Conservation (phyloP, 306 rosid genomes). For the Hippophae gyantsensis region DNA sequence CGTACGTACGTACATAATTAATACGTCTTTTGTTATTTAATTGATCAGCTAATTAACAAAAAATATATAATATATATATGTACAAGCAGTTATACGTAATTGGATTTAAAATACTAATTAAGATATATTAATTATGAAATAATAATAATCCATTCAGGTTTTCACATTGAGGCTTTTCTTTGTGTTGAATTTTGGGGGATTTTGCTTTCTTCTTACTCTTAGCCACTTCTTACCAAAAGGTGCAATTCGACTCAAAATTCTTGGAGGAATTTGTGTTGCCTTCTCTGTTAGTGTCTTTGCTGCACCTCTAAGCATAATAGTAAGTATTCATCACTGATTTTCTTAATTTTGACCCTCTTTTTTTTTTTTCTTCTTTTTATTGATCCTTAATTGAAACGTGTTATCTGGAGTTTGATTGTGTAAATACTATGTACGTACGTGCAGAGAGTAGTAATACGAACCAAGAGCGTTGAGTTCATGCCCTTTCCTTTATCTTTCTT, state of each 20-base stretch:
- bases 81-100: too few species aligned
- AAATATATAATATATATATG: too few species aligned
- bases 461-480: constrained; percentile 98
- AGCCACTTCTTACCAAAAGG: constrained; percentile 56
- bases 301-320: constrained; percentile 83
- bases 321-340: constrained; percentile 7
- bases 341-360: too few species aligned
- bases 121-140: too few species aligned
- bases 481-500: constrained; percentile 68
- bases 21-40: background rate
- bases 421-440: background rate
- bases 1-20: background rate
- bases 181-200: constrained; percentile 57
- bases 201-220: constrained; percentile 52
- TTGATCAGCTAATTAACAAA: background rate
- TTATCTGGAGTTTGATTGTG: background rate
- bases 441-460: constrained; percentile 74
- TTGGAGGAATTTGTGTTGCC: constrained; percentile 81
- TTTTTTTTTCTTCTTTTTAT: too few species aligned
- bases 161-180: constrained; percentile 61
- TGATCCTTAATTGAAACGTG: background rate
- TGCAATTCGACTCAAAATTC: constrained; percentile 39
- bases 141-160: constrained; percentile 26
- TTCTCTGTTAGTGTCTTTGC: constrained; percentile 75
- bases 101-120: background rate